A percentile compares a stretch with the other conserved stretches of the same genome.
phyloP scores from a whole-genome alignment of 1,284 basidiomycete species.

The Trichosporon faecale region DNA sequence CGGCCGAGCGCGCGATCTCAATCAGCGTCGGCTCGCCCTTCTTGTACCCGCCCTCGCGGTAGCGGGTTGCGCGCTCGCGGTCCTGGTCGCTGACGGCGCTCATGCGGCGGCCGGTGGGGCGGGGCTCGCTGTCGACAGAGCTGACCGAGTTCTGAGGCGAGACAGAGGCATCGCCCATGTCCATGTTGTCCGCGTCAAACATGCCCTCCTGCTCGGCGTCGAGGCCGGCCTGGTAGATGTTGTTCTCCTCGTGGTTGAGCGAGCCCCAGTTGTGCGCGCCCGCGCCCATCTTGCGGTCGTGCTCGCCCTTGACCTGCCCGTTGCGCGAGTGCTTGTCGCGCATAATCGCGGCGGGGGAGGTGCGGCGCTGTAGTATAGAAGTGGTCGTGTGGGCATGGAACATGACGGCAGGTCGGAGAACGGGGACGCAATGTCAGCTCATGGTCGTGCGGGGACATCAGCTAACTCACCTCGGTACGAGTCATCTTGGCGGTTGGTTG shows the following conservation, averaged over 20 bases:
- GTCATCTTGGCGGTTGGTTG: conserved; percentile 26
- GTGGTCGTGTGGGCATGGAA: background rate
- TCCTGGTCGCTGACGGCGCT: conserved; percentile 62
- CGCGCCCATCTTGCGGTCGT: conserved; percentile 66
- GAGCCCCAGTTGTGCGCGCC: conserved; percentile 82
- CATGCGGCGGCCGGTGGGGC: conserved; percentile 41
- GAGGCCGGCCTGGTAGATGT: conserved; percentile 47
- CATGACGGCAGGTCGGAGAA: background rate
- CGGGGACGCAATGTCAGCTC: background rate
- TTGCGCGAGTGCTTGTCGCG: conserved; percentile 71
- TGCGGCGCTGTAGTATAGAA: conserved; percentile 52
- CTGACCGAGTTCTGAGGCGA: conserved; percentile 25
- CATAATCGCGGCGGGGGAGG: conserved; percentile 66
- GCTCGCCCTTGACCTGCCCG: conserved; percentile 65
- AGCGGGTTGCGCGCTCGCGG: conserved; percentile 53
- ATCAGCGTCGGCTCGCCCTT: conserved; percentile 61
- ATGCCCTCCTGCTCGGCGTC: conserved; percentile 52
- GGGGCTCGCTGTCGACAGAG: conserved; percentile 28
- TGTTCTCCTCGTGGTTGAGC: conserved; percentile 61
- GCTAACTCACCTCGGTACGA: conserved; percentile 27
- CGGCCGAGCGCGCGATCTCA: conserved; percentile 74
- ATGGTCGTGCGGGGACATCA: background rate
- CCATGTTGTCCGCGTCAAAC: conserved; percentile 55
- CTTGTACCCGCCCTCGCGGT: conserved; percentile 47
- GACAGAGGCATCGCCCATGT: conserved; percentile 4